These are phyloP conservation scores for Boechera divaricarpa DNA, from an alignment of 345 rosid genomes.

Conservation along the genomic window DNA sequence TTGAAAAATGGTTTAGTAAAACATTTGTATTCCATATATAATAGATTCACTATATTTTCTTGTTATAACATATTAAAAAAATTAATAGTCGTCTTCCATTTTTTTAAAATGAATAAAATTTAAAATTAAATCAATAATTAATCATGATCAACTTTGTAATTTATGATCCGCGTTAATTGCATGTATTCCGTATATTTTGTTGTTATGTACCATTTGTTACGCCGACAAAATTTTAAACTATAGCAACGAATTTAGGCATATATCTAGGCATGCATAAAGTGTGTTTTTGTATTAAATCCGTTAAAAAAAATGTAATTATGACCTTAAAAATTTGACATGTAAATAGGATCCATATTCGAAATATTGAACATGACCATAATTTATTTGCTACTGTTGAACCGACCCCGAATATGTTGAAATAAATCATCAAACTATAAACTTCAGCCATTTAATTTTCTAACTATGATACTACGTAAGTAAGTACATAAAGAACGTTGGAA, in stretches of 20 bases:
- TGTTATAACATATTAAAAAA: no score
- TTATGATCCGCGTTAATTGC: neutral
- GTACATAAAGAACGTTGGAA: conserved; percentile 38
- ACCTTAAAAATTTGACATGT: neutral
- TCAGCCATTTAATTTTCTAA: conserved; percentile 1
- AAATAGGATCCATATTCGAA: neutral
- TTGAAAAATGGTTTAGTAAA: neutral
- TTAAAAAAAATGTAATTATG: neutral
- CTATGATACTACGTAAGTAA: conserved; percentile 13
- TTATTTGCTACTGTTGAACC: neutral
- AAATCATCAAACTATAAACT: neutral
- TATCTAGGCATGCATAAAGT: neutral
- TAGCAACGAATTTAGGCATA: neutral
- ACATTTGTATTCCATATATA: no score
- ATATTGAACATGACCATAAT: neutral
- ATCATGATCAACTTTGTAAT: neutral
- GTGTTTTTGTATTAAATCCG: neutral
- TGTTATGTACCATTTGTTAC: neutral
- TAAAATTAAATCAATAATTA: neutral
- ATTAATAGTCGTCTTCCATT: neutral
- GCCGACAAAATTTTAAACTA: neutral
- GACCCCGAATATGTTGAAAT: neutral
- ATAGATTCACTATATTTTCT: no score
- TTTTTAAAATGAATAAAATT: neutral
- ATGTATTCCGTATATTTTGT: neutral